Percentiles rank a stretch among this genome's conserved stretches.
Evolutionary conservation across 164 flowering plant genomes (phyloP).

Genomic region (Berberis vulgaris): DNA sequence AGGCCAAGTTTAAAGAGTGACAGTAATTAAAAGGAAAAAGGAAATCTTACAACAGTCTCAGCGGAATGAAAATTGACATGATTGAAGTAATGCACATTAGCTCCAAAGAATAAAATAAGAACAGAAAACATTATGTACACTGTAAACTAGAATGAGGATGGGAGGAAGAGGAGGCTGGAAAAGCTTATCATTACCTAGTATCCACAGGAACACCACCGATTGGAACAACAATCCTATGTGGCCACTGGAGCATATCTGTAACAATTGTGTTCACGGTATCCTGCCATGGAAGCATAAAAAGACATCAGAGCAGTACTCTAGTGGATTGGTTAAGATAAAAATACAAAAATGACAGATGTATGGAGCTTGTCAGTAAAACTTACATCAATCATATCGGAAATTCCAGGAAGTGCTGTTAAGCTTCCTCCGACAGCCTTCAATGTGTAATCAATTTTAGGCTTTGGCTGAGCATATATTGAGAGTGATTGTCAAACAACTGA

Average conservation of each 20-base stretch:
- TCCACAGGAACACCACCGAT: constrained; percentile 89
- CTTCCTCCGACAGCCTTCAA: constrained; percentile 99
- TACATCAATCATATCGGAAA: constrained; percentile 98
- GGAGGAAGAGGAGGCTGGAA: too few species aligned
- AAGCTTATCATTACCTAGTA: constrained; percentile 40
- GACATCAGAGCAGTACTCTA: not conserved
- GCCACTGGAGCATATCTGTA: constrained; percentile 96
- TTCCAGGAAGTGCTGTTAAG: constrained; percentile 90
- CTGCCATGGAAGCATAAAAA: constrained; percentile 23
- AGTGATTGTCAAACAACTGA: not conserved
- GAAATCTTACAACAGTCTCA: too few species aligned
- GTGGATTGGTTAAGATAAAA: not conserved
- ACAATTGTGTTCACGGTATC: constrained; percentile 89
- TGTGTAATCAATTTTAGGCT: constrained; percentile 87
- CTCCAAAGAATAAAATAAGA: not conserved
- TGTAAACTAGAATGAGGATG: not conserved
- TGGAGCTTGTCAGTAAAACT: constrained; percentile 17
- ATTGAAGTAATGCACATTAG: too few species aligned
- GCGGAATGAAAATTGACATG: too few species aligned
- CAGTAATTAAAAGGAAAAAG: too few species aligned
- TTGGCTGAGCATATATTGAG: constrained; percentile 43
- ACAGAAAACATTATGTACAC: not conserved
- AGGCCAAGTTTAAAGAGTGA: too few species aligned
- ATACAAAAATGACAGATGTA: not conserved
- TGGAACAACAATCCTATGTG: constrained; percentile 96